Evolutionary conservation across 257 asterid species (phyloP), one percentile per base, ranked within the genome.

Genomic region (Rhazya stricta): DNA sequence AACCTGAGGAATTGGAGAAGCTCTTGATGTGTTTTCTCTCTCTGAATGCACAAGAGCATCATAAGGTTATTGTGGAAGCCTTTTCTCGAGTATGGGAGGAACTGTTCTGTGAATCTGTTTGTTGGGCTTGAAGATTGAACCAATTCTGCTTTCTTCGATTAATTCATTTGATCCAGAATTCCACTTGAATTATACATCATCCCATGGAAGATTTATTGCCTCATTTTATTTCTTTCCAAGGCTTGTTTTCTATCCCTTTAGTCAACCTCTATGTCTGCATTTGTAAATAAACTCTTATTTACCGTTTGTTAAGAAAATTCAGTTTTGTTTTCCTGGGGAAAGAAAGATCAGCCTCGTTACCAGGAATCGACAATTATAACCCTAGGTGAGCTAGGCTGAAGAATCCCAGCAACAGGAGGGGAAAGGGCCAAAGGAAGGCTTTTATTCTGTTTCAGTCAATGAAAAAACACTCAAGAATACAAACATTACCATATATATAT

Each of bases 1-100:
- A 86, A 75, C 85, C 80, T 1, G 76, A 74, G 48, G 96, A 90
- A 62, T 72, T 92, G 79, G 96, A 89, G 60, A 81, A 85, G 80
- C 96, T 90, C 16, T 79, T 90, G 85, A 83, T 84, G 82, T 89
- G 89, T 79, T 89, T 90, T 79, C 84, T 89, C 23, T 83, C 92
- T 3, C 93, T 90, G 19, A 92, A 92, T 81, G 80, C 97, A 57
- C 80, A 77, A 66, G 61, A 84, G 63, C 89, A 90, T 83, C 97
- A 89, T 73, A 84, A 74, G 19, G 88, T 87, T 72, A 92, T 92
- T 70, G 81, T 89, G 21, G 85, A 85, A 61, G 96, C 94, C 27
- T 92, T 92, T 74, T 78, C 90, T 0, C 84, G 86, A 85, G 87
- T 86, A 62, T 84, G 91, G 88, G 84, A 83, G 62, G 87, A 85